Percentiles rank a stretch among this genome's conserved stretches.
These are phyloP conservation scores for Sclerotinia subarctica DNA, from an alignment of 2,329 filamentous ascomycete genomes.

Conservation along the genomic window DNA sequence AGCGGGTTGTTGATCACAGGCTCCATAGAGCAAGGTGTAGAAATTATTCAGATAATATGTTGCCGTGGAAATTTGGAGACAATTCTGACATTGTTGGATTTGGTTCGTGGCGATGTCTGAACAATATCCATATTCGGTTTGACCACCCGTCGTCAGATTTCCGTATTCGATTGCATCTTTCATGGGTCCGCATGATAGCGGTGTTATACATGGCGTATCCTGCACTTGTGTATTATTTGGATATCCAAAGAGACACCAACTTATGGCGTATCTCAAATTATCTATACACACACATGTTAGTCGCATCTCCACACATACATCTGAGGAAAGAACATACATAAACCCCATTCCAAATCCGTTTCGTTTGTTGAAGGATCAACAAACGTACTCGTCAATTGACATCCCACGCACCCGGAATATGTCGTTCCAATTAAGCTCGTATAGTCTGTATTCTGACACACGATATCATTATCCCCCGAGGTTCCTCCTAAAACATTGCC, in stretches of 20 bases:
- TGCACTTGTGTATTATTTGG: slow-evolving; percentile 44
- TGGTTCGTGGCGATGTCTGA: slow-evolving; percentile 45
- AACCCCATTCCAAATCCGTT: slow-evolving; percentile 52
- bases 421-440: slow-evolving; percentile 23
- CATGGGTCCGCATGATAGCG: slow-evolving; percentile 54
- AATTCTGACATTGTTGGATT: slow-evolving; percentile 47
- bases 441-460: slow-evolving; percentile 29
- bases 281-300: slow-evolving; percentile 41
- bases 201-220: slow-evolving; percentile 49
- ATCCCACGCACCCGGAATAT: slow-evolving; percentile 33
- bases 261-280: slow-evolving; percentile 55
- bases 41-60: slow-evolving; percentile 53
- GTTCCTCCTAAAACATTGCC: slow-evolving; percentile 35
- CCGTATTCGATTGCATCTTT: slow-evolving; percentile 47
- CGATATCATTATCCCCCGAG: slow-evolving; percentile 32
- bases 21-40: slow-evolving; percentile 44
- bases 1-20: slow-evolving; percentile 51
- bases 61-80: slow-evolving; percentile 43
- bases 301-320: neutral
- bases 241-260: slow-evolving; percentile 53
- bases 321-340: slow-evolving; percentile 48
- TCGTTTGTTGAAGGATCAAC: slow-evolving; percentile 40
- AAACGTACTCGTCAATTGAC: slow-evolving; percentile 46
- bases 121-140: slow-evolving; percentile 53
- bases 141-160: slow-evolving; percentile 47